A percentile compares a stretch with the other conserved stretches of the same genome.
Conservation (phyloP, 148 eudicot species). For the Vaccinium darrowii region DNA sequence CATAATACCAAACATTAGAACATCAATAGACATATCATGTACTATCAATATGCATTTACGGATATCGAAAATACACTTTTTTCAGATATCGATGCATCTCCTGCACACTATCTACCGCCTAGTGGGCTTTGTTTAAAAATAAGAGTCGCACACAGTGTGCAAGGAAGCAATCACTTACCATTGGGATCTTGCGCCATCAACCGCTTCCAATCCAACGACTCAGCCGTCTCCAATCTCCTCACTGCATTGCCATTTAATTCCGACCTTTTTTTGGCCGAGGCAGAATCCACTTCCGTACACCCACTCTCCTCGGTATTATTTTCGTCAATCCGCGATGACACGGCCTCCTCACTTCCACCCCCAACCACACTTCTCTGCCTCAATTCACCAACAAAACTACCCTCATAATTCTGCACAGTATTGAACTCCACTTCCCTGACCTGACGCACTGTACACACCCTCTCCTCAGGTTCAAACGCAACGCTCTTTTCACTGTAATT, state of each 20-base stretch:
- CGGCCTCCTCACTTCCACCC: slow-evolving; percentile 14
- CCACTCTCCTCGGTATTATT: slow-evolving; percentile 25
- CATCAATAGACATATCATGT: no score
- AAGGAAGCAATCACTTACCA: slow-evolving; percentile 35
- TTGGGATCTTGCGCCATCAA: slow-evolving; percentile 62
- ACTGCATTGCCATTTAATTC: slow-evolving; percentile 35
- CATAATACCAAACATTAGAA: no score
- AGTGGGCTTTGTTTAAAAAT: no score
- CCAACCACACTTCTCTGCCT: slow-evolving; percentile 30
- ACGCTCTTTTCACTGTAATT: slow-evolving; percentile 27
- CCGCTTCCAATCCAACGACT: slow-evolving; percentile 73
- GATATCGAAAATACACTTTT: no score
- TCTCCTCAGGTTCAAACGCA: slow-evolving; percentile 31
- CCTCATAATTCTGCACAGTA: slow-evolving; percentile 3
- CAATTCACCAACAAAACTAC: slow-evolving; percentile 20
- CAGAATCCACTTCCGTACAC: slow-evolving; percentile 26
- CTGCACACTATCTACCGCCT: no score
- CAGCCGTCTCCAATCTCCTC: slow-evolving; percentile 52
- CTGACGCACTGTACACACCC: slow-evolving; percentile 24
- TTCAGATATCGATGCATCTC: no score
- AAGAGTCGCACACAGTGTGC: neutral
- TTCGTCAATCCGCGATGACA: slow-evolving; percentile 19
- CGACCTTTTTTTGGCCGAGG: slow-evolving; percentile 18
- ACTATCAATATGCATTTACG: no score
- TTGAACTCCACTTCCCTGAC: slow-evolving; percentile 20